Percentiles rank a stretch among this genome's conserved stretches.
Evolutionary conservation across 352 stramenopile species (phyloP).

Genomic region (Phytophthora pistaciae): DNA sequence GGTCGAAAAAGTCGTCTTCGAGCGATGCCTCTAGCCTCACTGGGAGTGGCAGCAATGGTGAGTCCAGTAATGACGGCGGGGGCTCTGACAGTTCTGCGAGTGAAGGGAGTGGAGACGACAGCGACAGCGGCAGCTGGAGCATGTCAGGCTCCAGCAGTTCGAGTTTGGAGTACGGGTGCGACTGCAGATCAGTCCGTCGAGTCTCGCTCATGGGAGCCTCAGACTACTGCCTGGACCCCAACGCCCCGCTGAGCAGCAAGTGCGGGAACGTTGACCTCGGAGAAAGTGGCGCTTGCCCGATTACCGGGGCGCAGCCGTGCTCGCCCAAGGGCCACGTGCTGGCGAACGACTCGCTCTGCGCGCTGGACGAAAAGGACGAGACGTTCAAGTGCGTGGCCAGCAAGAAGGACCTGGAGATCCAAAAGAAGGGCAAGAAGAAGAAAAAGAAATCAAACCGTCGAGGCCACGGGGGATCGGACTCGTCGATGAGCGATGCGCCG

Average conservation of each 20-base stretch:
- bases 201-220: conserved; percentile 80
- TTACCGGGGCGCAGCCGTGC: conserved; percentile 61
- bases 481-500: conserved; percentile 19
- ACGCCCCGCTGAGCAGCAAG: conserved; percentile 60
- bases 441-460: conserved; percentile 47
- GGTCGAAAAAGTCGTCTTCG: conserved; percentile 17
- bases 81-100: conserved; percentile 10
- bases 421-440: conserved; percentile 61
- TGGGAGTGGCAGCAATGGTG: not conserved
- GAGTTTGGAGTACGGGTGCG: conserved; percentile 52
- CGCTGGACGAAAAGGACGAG: conserved; percentile 63
- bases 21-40: not conserved
- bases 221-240: conserved; percentile 69
- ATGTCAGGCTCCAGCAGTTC: conserved; percentile 40
- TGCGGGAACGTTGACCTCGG: conserved; percentile 67
- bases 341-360: conserved; percentile 67
- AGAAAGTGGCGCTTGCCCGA: conserved; percentile 66
- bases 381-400: conserved; percentile 83
- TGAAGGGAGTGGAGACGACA: conserved; percentile 25
- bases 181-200: conserved; percentile 46
- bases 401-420: conserved; percentile 69
- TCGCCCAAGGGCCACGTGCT: conserved; percentile 66
- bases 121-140: conserved; percentile 26
- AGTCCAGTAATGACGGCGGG: conserved; percentile 2
- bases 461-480: conserved; percentile 16